Conservation (phyloP, 768 basidiomycete genomes). For the Leccinum fibrillosum region DNA sequence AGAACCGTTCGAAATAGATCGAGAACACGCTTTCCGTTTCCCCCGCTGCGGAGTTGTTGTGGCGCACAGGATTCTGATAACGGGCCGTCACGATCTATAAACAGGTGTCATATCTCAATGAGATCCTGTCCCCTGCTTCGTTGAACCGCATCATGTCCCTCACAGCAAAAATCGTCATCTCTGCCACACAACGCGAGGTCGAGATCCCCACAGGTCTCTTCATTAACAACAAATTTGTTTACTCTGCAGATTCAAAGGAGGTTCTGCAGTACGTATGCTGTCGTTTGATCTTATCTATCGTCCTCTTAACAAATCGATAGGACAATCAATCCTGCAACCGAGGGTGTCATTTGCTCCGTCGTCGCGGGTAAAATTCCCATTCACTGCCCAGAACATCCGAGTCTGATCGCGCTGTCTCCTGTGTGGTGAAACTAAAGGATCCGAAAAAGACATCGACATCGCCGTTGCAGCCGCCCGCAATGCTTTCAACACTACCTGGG, state of each 20-base stretch:
- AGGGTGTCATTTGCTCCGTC: slow-evolving; percentile 67
- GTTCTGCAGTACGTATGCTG: slow-evolving; percentile 51
- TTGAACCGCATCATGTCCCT: slow-evolving; percentile 48
- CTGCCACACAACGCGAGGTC: slow-evolving; percentile 46
- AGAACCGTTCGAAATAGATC: neutral
- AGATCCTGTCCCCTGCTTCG: neutral
- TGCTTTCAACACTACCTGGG: slow-evolving; percentile 87
- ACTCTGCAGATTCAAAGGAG: slow-evolving; percentile 67
- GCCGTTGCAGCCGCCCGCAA: slow-evolving; percentile 81
- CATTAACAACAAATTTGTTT: slow-evolving; percentile 87
- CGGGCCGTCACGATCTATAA: slow-evolving; percentile 8
- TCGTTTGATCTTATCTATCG: slow-evolving; percentile 6
- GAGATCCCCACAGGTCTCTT: slow-evolving; percentile 80
- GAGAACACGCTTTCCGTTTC: neutral
- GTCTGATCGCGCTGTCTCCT: slow-evolving; percentile 1
- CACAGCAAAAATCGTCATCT: slow-evolving; percentile 38
- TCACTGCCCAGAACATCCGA: neutral
- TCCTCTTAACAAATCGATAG: slow-evolving; percentile 35
- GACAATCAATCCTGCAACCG: slow-evolving; percentile 79
- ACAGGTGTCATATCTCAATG: neutral
- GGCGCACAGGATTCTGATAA: slow-evolving; percentile 8
- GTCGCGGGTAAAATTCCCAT: slow-evolving; percentile 46
- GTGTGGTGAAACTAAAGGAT: slow-evolving; percentile 39
- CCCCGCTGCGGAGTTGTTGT: slow-evolving; percentile 6
- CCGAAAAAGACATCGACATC: slow-evolving; percentile 72